Evolutionary conservation across 2,329 filamentous ascomycete genomes (phyloP).

Genomic region (Sporothrix euskadiensis): DNA sequence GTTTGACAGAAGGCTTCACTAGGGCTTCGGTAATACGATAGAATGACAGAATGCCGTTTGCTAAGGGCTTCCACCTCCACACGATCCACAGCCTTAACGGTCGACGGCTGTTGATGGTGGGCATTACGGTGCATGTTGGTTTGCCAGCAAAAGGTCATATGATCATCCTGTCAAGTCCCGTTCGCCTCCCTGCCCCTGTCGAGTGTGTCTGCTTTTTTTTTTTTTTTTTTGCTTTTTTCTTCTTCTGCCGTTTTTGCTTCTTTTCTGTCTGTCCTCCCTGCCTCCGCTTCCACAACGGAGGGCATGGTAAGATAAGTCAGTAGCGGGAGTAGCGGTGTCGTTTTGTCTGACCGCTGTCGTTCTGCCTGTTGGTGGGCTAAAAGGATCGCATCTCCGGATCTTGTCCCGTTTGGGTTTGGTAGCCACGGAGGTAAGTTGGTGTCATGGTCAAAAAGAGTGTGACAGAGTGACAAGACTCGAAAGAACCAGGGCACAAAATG

Average conservation of each 20-base stretch:
- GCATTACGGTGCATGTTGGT: neutral
- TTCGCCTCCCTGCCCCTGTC: neutral
- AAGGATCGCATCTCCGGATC: slow-evolving; percentile 14
- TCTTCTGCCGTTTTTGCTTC: too few relatives aligned
- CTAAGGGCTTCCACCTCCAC: neutral
- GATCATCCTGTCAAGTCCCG: neutral
- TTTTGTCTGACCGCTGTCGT: too few relatives aligned
- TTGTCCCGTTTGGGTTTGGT: slow-evolving; percentile 10
- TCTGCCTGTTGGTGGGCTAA: neutral
- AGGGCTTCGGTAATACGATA: neutral
- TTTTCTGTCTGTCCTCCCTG: neutral
- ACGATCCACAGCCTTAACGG: neutral
- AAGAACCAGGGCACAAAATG: neutral
- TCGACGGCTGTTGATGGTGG: neutral
- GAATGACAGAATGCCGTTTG: neutral
- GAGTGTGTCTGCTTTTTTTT: neutral
- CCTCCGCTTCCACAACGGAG: neutral
- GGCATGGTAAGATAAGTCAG: neutral
- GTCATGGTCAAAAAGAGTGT: neutral
- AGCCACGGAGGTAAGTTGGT: neutral
- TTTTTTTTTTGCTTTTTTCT: too few relatives aligned
- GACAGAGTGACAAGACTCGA: too few relatives aligned
- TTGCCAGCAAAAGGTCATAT: neutral
- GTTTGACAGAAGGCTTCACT: neutral
- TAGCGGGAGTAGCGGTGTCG: too few relatives aligned